Evolutionary conservation across 2,329 filamentous ascomycete species (phyloP), one percentile per base, ranked within the genome.

Genomic region (Knufia fluminis): DNA sequence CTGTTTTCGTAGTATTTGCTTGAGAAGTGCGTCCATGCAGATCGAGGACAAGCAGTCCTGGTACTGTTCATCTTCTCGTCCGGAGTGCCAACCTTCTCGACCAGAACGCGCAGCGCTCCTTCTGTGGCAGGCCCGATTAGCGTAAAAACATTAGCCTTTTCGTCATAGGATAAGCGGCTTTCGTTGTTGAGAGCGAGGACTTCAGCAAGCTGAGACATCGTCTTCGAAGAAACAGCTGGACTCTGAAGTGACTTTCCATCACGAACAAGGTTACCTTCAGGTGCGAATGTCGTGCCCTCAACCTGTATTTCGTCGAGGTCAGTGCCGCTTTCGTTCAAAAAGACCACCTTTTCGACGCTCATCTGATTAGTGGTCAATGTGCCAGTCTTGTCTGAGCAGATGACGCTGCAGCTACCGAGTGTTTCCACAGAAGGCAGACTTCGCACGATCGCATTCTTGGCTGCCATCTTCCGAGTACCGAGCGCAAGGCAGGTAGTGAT

Each of bases 371-470:
- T 98, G 9, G 92, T 98, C 64, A 98, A 72, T 43, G 92, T 98
- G 59, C 92, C 94, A 3, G 92, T 98, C 76, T 98, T 98, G 75
- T 98, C 92, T 3, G 94, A 98, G 74, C 94, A 98, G 66, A 98
- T 96, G 50, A 98, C 90, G 63, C 92, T 98, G 79, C 92, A 98
- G 77, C 92, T 98, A 64, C 92, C 92, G 47, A 98, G 77, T 10
- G 92, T 98, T 71, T 98, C 92, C 46, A 98, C 92, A 1, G 92
- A 98, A 17, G 92, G 92, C 60, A 98, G 73, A 64, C 89, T 96
- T 68, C 94, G 82, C 51, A 98, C 94, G 32, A 98, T 90, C 6
- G 92, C 92, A 63, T 97, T 97, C 75, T 95, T 97, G 52, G 89
- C 86, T 17, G 92, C 94, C 94, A 98, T 98, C 72, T 95, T 97